Conservation (phyloP, 441 rosid species). For the Manihot esculenta region DNA sequence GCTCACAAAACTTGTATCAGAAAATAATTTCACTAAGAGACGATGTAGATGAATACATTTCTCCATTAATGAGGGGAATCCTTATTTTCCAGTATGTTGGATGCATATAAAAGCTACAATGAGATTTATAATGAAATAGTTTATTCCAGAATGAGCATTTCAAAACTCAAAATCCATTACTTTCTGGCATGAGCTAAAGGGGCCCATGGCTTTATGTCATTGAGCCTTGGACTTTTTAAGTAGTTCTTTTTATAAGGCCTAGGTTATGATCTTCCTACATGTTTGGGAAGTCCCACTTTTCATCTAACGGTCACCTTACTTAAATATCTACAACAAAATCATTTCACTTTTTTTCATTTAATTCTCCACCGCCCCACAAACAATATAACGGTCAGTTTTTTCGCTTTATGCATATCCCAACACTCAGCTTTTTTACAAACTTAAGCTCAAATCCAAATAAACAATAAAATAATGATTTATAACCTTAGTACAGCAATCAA, state of each 20-base stretch:
- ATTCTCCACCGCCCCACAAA: slow-evolving; percentile 3
- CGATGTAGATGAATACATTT: slow-evolving; percentile 55
- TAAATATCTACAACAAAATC: neutral
- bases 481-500: neutral
- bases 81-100: neutral
- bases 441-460: slow-evolving; percentile 13
- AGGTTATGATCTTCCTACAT: no score
- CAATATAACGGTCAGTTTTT: slow-evolving; percentile 34
- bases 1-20: slow-evolving; percentile 45
- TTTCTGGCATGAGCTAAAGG: no score
- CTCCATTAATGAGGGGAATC: neutral
- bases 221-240: no score
- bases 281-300: neutral
- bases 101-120: neutral
- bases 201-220: no score
- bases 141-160: neutral
- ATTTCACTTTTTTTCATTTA: neutral
- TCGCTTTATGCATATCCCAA: slow-evolving; percentile 1
- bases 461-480: neutral
- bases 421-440: neutral
- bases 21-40: slow-evolving; percentile 51
- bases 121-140: neutral
- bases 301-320: slow-evolving; percentile 29
- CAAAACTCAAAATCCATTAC: no score
- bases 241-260: no score